phyloP scores from a whole-genome alignment of 2,329 filamentous ascomycete genomes.

The Dryadomyces quercivorus region DNA sequence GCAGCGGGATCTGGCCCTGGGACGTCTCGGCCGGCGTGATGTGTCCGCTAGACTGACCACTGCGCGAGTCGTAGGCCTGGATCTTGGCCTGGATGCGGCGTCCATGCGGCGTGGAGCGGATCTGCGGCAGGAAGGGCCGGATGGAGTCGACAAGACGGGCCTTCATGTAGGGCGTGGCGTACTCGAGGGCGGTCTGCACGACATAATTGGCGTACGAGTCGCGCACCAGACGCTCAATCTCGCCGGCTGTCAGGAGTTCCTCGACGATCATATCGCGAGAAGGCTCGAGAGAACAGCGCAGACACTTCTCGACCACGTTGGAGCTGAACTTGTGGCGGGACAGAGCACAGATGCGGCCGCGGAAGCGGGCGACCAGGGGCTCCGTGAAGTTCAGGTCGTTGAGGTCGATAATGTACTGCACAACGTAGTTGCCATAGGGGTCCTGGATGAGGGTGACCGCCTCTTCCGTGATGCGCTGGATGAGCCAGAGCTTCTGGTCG shows the following conservation, averaged over 20 bases:
- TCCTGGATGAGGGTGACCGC: slow-evolving; percentile 88
- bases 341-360: slow-evolving; percentile 53
- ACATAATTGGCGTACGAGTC: slow-evolving; percentile 97
- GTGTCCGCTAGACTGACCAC: slow-evolving; percentile 32
- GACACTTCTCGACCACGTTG: slow-evolving; percentile 94
- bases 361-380: slow-evolving; percentile 73
- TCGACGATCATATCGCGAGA: slow-evolving; percentile 73
- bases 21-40: slow-evolving; percentile 39
- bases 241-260: slow-evolving; percentile 61
- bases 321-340: slow-evolving; percentile 99
- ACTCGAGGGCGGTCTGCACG: slow-evolving; percentile 89
- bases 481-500: slow-evolving; percentile 75
- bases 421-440: slow-evolving; percentile 96
- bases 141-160: slow-evolving; percentile 69
- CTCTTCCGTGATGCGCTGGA: slow-evolving; percentile 75
- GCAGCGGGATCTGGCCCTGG: slow-evolving; percentile 40
- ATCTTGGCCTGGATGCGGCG: slow-evolving; percentile 91
- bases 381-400: slow-evolving; percentile 81
- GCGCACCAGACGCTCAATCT: slow-evolving; percentile 79
- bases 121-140: slow-evolving; percentile 69
- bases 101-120: slow-evolving; percentile 86
- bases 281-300: slow-evolving; percentile 66
- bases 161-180: slow-evolving; percentile 62
- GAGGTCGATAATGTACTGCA: slow-evolving; percentile 96
- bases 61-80: slow-evolving; percentile 39